A percentile compares a stretch with the other conserved stretches of the same genome.
Conservation (phyloP, 1,284 basidiomycete genomes). For the Entoloma clypeatum region DNA sequence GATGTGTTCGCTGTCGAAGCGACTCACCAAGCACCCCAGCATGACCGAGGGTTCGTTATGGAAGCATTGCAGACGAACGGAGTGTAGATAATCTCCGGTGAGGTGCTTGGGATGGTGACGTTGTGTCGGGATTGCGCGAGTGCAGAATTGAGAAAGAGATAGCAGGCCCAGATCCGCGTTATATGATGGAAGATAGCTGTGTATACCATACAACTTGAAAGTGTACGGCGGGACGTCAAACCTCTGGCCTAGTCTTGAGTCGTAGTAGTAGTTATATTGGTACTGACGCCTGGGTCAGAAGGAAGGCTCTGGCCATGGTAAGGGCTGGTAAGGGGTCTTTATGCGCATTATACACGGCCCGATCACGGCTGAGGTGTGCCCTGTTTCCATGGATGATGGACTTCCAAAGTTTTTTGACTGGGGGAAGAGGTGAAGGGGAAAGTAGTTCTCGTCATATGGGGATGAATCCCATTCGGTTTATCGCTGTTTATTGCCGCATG, state of each 20-base stretch:
- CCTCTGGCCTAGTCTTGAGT: too few relatives aligned
- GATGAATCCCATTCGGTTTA: too few relatives aligned
- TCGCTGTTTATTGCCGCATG: too few relatives aligned
- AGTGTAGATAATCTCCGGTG: constrained; percentile 45
- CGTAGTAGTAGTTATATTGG: too few relatives aligned
- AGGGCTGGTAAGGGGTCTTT: constrained; percentile 2
- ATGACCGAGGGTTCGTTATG: constrained; percentile 24
- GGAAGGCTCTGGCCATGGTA: not conserved
- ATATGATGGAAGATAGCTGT: not conserved
- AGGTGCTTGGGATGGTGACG: constrained; percentile 37
- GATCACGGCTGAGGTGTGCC: constrained; percentile 11
- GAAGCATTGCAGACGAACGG: constrained; percentile 43
- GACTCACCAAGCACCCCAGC: constrained; percentile 46
- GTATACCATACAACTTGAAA: too few relatives aligned
- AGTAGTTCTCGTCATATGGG: too few relatives aligned
- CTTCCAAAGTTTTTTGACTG: not conserved
- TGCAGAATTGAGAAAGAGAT: constrained; percentile 8
- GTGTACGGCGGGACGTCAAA: too few relatives aligned
- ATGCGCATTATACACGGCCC: constrained; percentile 2
- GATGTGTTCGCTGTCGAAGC: not conserved
- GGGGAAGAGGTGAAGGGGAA: too few relatives aligned
- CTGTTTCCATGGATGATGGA: constrained; percentile 19
- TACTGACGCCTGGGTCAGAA: not conserved
- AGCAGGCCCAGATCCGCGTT: constrained; percentile 9
- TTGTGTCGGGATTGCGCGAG: constrained; percentile 19